Base-by-base conservation (phyloP, 2,329 filamentous ascomycete genomes). In the Fusarium anthophilum region DNA sequence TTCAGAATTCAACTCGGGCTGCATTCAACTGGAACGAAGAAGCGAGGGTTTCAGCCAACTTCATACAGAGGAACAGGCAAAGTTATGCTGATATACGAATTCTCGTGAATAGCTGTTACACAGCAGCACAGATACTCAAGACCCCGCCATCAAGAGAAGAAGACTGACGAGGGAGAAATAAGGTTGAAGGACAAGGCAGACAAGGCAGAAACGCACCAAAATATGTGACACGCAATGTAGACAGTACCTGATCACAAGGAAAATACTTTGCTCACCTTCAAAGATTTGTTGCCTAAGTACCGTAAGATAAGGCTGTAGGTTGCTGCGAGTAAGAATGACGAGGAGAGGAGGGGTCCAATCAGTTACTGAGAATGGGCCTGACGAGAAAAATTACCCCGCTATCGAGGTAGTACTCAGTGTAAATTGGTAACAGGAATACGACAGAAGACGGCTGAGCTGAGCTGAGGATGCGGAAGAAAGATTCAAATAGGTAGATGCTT, bases 261-360 rank as follows among this genome's bases (percentile, higher is more conserved):
- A 66, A 72, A 66, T 63, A 65, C 71, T 72, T 74, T 72, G 71
- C 75, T 77, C 67, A 76, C 76, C 75, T 76, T 55, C 63, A 68
- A 66, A 77, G 72, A 71, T 66, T 71, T 65, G 63, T 69, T 75
- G 64, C 69, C 63, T 56, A 64, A 48, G 73, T 70, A 70, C 54
- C 48, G 58, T 62, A 70, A 70, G 54, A 57, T 66, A 37, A 54
- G 51, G 59, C 47, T 53, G 63, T 66, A 41, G 65, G 63, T 73
- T 74, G 63, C 67, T 74, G 71, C 58, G 72, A 70, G 72, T 73
- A 63, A 76, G 75, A 76, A 64, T 58, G 63, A 63, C 63, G 59
- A 74, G 45, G 64, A 74, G 69, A 74, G 35, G 72, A 77, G 75
- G 64, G 72, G 74, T 76, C 76, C 76, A 77, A 77, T 77, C 75